Evolutionary conservation across 2,329 filamentous ascomycete species (phyloP).

Genomic region (Spiromastix sp.): DNA sequence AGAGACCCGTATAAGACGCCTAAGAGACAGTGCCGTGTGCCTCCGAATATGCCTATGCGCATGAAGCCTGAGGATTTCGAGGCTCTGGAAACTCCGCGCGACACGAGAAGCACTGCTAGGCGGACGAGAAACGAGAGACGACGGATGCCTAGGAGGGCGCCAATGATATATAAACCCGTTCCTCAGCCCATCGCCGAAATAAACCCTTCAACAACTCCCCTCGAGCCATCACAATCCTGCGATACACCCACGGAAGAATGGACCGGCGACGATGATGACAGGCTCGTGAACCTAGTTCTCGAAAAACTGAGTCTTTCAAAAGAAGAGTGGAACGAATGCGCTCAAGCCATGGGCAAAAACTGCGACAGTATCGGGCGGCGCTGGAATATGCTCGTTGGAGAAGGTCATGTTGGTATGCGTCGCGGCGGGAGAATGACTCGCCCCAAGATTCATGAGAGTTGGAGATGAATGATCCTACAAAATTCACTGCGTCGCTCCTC

Average conservation of each 20-base stretch:
- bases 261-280: conserved; percentile 32
- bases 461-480: no score
- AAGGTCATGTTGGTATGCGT: conserved; percentile 34
- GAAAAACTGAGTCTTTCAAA: conserved; percentile 34
- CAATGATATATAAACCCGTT: background rate
- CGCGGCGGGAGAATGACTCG: conserved; percentile 20
- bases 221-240: conserved; percentile 4
- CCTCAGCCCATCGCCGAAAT: background rate
- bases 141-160: background rate
- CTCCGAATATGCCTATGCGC: conserved; percentile 35
- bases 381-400: conserved; percentile 32
- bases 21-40: conserved; percentile 33
- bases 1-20: conserved; percentile 33
- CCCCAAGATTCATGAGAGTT: conserved; percentile 18
- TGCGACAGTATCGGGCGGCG: conserved; percentile 30
- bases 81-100: conserved; percentile 21
- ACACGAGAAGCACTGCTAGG: background rate
- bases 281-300: conserved; percentile 34
- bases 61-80: conserved; percentile 35
- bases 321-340: conserved; percentile 37
- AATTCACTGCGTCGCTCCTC: no score
- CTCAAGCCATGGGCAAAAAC: conserved; percentile 31
- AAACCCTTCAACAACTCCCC: background rate
- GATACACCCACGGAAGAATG: conserved; percentile 16
- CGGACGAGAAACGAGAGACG: background rate